Evolutionary conservation across 225 moss, liverwort and hornwort genomes (phyloP).

Genomic region (Neckera pumila): DNA sequence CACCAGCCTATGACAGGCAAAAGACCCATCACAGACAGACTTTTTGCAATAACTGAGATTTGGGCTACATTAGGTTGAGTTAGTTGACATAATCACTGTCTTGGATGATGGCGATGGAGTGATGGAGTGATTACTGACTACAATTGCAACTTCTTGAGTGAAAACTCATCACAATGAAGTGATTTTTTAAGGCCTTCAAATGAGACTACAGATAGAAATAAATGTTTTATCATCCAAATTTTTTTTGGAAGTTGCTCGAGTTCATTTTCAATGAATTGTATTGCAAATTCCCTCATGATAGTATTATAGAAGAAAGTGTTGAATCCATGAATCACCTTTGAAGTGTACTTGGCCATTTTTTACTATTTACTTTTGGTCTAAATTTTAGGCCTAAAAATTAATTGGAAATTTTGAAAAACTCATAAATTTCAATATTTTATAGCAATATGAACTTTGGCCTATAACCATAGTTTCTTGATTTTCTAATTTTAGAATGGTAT

Average conservation of each 20-base stretch:
- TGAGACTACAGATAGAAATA: background rate
- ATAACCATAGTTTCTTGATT: background rate
- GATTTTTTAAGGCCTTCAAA: background rate
- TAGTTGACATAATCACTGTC: background rate
- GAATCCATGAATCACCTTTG: background rate
- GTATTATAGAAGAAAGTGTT: background rate
- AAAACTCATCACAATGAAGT: background rate
- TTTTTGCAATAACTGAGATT: background rate
- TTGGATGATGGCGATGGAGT: background rate
- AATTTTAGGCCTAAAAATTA: background rate
- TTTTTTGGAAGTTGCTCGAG: background rate
- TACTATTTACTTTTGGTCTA: background rate
- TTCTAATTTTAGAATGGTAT: fast-evolving
- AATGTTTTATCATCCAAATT: background rate
- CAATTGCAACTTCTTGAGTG: background rate
- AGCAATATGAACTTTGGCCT: background rate
- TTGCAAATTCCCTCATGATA: background rate
- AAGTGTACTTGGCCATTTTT: background rate
- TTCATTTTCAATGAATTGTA: background rate
- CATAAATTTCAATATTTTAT: background rate
- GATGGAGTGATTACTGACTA: background rate
- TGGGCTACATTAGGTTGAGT: background rate
- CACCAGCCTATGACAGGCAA: background rate
- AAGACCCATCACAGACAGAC: background rate
- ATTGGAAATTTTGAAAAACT: background rate